Conservation (phyloP, 805 yeast species). For the Scheffersomyces coipomensis region DNA sequence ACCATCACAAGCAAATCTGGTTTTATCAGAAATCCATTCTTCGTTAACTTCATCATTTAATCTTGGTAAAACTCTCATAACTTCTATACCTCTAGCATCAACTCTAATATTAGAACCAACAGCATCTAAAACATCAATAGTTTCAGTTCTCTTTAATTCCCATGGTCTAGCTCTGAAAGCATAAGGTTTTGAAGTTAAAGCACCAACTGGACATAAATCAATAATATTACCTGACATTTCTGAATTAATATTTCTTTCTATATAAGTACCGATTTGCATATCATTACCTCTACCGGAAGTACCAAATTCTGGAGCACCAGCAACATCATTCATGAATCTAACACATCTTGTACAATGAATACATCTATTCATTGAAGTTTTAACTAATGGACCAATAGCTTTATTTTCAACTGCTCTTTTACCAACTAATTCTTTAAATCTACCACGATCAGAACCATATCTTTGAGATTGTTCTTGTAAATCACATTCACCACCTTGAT, state of each 20-base stretch:
- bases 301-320: conserved; percentile 91
- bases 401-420: conserved; percentile 90
- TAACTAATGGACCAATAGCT: conserved; percentile 84
- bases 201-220: conserved; percentile 91
- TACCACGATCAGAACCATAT: conserved; percentile 83
- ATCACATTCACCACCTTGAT: conserved; percentile 94
- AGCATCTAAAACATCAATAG: conserved; percentile 81
- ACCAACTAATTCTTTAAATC: conserved; percentile 78
- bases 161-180: conserved; percentile 93
- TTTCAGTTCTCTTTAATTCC: conserved; percentile 88
- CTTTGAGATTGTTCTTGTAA: conserved; percentile 83
- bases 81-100: conserved; percentile 84
- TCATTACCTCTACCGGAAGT: conserved; percentile 89
- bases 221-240: conserved; percentile 86
- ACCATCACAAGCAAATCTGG: conserved; percentile 84
- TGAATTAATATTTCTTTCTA: conserved; percentile 78
- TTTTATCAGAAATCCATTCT: conserved; percentile 89
- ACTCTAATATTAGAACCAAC: conserved; percentile 81
- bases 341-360: conserved; percentile 92
- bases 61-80: conserved; percentile 83
- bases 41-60: conserved; percentile 83
- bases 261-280: conserved; percentile 87
- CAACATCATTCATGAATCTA: conserved; percentile 84
- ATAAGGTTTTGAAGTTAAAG: conserved; percentile 84
- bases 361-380: conserved; percentile 90